Conservation (phyloP, 768 basidiomycete species). For the Gloeophyllum trabeum region DNA sequence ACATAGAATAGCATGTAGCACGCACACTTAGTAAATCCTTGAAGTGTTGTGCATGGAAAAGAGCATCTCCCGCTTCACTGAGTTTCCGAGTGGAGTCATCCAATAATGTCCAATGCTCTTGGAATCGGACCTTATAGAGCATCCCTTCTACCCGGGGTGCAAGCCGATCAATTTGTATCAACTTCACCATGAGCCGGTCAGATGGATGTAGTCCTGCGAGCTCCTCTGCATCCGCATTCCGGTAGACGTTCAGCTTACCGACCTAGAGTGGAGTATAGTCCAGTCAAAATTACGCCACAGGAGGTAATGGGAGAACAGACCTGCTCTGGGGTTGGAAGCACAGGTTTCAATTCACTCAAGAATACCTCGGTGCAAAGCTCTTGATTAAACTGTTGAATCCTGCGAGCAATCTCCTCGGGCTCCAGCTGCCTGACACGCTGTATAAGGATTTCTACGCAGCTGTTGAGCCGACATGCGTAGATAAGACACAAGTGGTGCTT, state of each 20-base stretch:
- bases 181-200: conserved; percentile 92
- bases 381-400: conserved; percentile 80
- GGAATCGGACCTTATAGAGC: conserved; percentile 84
- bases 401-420: conserved; percentile 78
- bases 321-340: conserved; percentile 88
- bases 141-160: conserved; percentile 88
- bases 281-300: background rate
- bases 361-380: conserved; percentile 83
- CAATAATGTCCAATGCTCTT: conserved; percentile 72
- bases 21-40: conserved; percentile 87
- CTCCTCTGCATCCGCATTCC: conserved; percentile 78
- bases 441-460: conserved; percentile 72
- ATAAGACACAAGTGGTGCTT: conserved; percentile 19
- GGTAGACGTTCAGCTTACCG: conserved; percentile 84
- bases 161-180: conserved; percentile 89
- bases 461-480: background rate
- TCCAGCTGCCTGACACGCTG: conserved; percentile 74
- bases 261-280: conserved; percentile 31
- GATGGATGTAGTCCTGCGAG: conserved; percentile 85
- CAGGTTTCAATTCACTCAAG: conserved; percentile 77
- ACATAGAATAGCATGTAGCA: conserved; percentile 14
- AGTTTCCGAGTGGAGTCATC: conserved; percentile 71
- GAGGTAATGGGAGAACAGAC: conserved; percentile 23
- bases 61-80: conserved; percentile 66
- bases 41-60: conserved; percentile 78